Percentiles rank a stretch among this genome's conserved stretches.
phyloP scores from a whole-genome alignment of 1,139 yeast genomes.

The Debaryomycetaceae sp. region DNA sequence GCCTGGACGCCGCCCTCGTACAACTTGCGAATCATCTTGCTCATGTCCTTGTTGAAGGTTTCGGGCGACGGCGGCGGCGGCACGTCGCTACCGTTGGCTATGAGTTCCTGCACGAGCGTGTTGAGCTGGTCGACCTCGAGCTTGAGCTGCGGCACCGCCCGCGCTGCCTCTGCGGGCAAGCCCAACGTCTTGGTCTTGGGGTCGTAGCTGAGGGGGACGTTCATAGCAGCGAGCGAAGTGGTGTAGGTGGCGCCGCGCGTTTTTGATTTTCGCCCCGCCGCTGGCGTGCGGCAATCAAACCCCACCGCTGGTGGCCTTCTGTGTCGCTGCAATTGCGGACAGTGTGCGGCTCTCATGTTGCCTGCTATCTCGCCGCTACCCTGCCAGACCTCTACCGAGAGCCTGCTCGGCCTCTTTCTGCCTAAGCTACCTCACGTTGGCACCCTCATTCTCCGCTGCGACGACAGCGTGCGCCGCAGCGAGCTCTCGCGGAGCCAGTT shows the following conservation, averaged over 20 bases:
- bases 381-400: too few relatives aligned
- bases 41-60: conserved; percentile 51
- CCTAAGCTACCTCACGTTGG: too few relatives aligned
- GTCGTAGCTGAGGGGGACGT: conserved; percentile 23
- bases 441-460: too few relatives aligned
- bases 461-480: too few relatives aligned
- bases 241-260: neutral
- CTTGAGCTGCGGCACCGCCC: conserved; percentile 26
- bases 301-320: too few relatives aligned
- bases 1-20: conserved; percentile 68
- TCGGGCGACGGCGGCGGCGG: conserved; percentile 62
- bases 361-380: too few relatives aligned
- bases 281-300: too few relatives aligned
- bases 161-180: conserved; percentile 20
- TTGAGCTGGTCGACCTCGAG: conserved; percentile 62
- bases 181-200: conserved; percentile 24
- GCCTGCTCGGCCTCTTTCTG: too few relatives aligned
- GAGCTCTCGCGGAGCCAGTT: too few relatives aligned
- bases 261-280: too few relatives aligned
- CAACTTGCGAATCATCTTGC: conserved; percentile 66
- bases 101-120: conserved; percentile 54
- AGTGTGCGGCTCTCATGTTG: too few relatives aligned
- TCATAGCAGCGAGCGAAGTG: conserved; percentile 15
- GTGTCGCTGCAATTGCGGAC: too few relatives aligned
- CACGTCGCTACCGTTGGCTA: conserved; percentile 58